phyloP scores from a whole-genome alignment of 2,329 filamentous ascomycete genomes.

The Hyphodiscus sp. region DNA sequence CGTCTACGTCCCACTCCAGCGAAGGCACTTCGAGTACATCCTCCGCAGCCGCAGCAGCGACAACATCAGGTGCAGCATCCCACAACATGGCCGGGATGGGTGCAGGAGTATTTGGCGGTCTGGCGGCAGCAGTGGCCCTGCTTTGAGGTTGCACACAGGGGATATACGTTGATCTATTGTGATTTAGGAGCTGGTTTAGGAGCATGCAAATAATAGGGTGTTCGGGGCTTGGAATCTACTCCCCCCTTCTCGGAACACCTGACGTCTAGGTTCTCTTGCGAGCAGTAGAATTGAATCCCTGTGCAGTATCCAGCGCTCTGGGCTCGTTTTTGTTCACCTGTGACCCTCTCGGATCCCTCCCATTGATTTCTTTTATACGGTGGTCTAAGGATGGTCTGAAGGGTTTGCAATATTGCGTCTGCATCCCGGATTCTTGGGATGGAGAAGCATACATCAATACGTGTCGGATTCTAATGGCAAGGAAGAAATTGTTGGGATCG shows the following conservation, averaged over 20 bases:
- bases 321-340: neutral
- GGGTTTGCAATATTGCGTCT: neutral
- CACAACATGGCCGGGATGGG: slow-evolving; percentile 19
- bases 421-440: neutral
- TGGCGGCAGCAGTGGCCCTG: slow-evolving; percentile 19
- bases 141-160: slow-evolving; percentile 14
- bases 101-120: slow-evolving; percentile 20
- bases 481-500: neutral
- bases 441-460: neutral
- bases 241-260: neutral
- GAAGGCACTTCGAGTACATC: slow-evolving; percentile 1
- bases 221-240: neutral
- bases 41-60: slow-evolving; percentile 13
- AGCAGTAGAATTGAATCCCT: neutral
- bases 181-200: neutral
- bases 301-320: neutral
- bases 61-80: slow-evolving; percentile 12
- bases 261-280: neutral
- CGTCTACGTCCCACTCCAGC: slow-evolving; percentile 1
- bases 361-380: neutral
- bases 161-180: neutral
- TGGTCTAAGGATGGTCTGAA: no score
- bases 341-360: neutral
- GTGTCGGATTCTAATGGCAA: neutral
- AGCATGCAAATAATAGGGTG: neutral